Evolutionary conservation across 306 rosid species (phyloP), one percentile per base, ranked within the genome.

Genomic region (Ochetophila trinervis): DNA sequence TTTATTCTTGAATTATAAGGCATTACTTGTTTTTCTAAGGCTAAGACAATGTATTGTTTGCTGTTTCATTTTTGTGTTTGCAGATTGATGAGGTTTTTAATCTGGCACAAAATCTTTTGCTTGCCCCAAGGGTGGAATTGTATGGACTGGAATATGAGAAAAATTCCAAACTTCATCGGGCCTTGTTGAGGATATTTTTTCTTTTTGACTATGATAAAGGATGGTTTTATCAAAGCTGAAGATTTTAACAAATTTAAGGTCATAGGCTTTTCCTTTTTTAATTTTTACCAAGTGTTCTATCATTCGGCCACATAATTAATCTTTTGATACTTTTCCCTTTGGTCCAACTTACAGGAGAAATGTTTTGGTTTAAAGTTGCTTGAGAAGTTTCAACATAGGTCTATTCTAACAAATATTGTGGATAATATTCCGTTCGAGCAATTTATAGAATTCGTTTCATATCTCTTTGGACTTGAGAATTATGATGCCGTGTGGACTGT

Each of bases 21-120:
- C n/a, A n/a, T n/a, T n/a, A n/a, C n/a, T n/a, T n/a, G n/a, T n/a
- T n/a, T n/a, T n/a, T n/a, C n/a, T n/a, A n/a, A n/a, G n/a, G n/a
- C n/a, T n/a, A n/a, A n/a, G n/a, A n/a, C n/a, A n/a, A n/a, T n/a
- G n/a, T n/a, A n/a, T n/a, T n/a, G n/a, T n/a, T n/a, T n/a, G n/a
- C n/a, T n/a, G n/a, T n/a, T 27, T 27, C 4, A 27, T 27, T 67
- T 63, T 69, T 35, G 18, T 27, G 52, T 47, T 68, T 78, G 86
- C 75, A 93, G 98, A 87, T 93, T 68, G 89, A 93, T 30, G 97
- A 93, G 74, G 98, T 93, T 65, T 93, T 93, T 80, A 89, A 89
- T 82, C 89, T 87, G 60, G 97, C 98, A 18, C 96, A 93, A 75
- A 89, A 89, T 72, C 97, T 95, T 13, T 96, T 93, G 45, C 98